Percentiles rank a stretch among this genome's conserved stretches.
These are phyloP conservation scores for Zoysia matrella DNA, from an alignment of 202 grass and related monocot species.

Conservation along the genomic window DNA sequence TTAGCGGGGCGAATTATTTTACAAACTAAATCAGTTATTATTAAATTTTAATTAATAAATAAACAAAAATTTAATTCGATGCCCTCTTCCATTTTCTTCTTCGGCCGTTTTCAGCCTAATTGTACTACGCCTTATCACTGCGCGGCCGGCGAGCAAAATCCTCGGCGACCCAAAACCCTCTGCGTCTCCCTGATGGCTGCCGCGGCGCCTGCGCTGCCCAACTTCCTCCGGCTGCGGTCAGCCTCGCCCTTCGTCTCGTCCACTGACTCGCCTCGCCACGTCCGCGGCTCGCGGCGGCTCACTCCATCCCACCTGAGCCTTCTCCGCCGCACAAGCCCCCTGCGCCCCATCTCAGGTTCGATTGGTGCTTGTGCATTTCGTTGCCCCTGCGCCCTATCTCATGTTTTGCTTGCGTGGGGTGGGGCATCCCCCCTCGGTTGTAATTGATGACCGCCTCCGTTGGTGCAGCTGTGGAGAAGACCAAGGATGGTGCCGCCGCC, in stretches of 20 bases:
- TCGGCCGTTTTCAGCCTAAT: no score
- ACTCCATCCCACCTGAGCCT: not conserved
- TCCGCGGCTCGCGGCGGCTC: not conserved
- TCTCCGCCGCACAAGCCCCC: not conserved
- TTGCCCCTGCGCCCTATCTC: conserved; percentile 32
- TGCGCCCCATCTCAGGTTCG: not conserved
- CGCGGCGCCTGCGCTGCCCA: conserved; percentile 18
- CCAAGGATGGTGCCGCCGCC: not conserved
- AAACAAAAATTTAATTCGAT: not conserved
- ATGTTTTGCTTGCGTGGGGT: conserved; percentile 15
- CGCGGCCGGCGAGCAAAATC: not conserved
- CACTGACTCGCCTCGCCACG: not conserved
- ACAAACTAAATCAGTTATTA: not conserved
- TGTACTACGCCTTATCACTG: not conserved
- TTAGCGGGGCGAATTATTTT: no score
- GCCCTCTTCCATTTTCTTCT: not conserved
- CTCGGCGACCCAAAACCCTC: not conserved
- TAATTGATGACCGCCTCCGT: not conserved
- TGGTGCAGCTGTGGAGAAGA: conserved; percentile 49
- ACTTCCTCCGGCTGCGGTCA: conserved; percentile 11
- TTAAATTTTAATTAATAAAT: not conserved
- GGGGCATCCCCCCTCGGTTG: not conserved
- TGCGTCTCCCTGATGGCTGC: conserved; percentile 31
- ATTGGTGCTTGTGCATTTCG: not conserved
- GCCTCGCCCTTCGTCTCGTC: not conserved